Evolutionary conservation across 352 stramenopile species (phyloP), one percentile per base, ranked within the genome.

Genomic region (Pythium volutum): DNA sequence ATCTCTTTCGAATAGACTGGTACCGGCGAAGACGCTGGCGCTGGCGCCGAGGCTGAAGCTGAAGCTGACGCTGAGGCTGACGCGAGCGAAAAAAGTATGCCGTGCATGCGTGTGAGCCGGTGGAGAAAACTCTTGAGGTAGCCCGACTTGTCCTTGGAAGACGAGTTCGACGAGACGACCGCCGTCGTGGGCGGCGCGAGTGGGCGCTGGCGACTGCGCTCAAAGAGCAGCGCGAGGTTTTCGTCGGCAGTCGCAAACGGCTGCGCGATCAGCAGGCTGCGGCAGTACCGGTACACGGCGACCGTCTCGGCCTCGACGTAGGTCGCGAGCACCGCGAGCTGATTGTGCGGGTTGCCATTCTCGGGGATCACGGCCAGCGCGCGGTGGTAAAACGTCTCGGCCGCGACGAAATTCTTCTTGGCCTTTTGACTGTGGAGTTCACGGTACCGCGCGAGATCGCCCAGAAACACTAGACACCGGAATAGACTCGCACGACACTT

Each of bases 231-330:
- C 51, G 78, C 86, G 7, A 97, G 69, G 60, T 97, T 97, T 50
- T 96, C 88, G 52, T 93, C 81, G 0, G 88, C 88, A 0, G 88
- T 97, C 22, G 79, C 74, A 61, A 97, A 97, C 18, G 89, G 89
- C 67, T 90, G 78, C 16, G 76, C 68, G 39, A 91, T 89, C 39
- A 97, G 62, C 41, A 97, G 64, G 65, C 81, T 94, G 57, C 88
- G 82, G 60, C 86, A 96, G 70, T 97, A 97, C 22, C 87, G 80
- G 54, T 97, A 97, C 25, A 97, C 87, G 0, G 89, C 88, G 25
- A 96, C 88, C 4, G 86, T 95, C 74, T 97, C 89, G 4, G 88
- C 84, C 31, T 96, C 88, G 10, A 92, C 85, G 50, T 95, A 95
- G 18, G 85, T 95, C 22, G 85, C 85, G 9, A 95, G 64, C 59